Evolutionary conservation across 768 basidiomycete species (phyloP).

Genomic region (Tricholoma bakamatsutake): DNA sequence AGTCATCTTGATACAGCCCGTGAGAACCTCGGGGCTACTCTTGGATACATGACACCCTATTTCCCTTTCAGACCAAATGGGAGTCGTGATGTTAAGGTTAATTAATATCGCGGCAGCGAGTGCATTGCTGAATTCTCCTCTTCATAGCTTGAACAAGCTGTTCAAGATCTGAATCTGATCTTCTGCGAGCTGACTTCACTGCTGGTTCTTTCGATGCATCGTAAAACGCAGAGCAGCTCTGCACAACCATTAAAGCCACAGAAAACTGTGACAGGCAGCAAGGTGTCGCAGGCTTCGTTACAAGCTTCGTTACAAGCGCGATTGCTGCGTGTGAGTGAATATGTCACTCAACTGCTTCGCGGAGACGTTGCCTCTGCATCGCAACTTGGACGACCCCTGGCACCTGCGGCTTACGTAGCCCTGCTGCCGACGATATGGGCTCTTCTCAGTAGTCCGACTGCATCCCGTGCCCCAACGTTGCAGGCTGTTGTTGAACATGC

Average conservation of each 20-base stretch:
- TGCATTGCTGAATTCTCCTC: neutral
- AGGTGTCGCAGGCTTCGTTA: conserved; percentile 14
- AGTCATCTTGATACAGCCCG: conserved; percentile 21
- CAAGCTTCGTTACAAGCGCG: conserved; percentile 30
- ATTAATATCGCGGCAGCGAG: neutral
- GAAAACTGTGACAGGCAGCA: neutral
- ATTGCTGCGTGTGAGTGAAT: conserved; percentile 48
- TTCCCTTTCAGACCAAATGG: conserved; percentile 67
- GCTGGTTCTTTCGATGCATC: conserved; percentile 37
- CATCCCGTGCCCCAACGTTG: conserved; percentile 31
- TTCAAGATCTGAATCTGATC: conserved; percentile 67
- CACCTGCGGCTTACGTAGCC: conserved; percentile 51
- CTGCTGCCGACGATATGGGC: conserved; percentile 80
- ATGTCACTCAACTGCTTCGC: conserved; percentile 53
- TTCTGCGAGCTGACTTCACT: conserved; percentile 76
- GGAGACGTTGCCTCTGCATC: conserved; percentile 38
- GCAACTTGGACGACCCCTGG: conserved; percentile 47
- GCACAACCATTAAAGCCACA: conserved; percentile 14
- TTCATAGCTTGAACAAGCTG: conserved; percentile 53
- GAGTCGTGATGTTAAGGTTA: conserved; percentile 55
- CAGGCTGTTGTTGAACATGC: conserved; percentile 64
- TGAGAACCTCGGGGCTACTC: conserved; percentile 49
- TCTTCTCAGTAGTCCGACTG: conserved; percentile 44
- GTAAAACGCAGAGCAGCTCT: conserved; percentile 13
- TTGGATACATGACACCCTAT: conserved; percentile 73